Percentiles rank a stretch among this genome's conserved stretches.
phyloP scores from a whole-genome alignment of 257 asterid species.

The Solanum neorickii region DNA sequence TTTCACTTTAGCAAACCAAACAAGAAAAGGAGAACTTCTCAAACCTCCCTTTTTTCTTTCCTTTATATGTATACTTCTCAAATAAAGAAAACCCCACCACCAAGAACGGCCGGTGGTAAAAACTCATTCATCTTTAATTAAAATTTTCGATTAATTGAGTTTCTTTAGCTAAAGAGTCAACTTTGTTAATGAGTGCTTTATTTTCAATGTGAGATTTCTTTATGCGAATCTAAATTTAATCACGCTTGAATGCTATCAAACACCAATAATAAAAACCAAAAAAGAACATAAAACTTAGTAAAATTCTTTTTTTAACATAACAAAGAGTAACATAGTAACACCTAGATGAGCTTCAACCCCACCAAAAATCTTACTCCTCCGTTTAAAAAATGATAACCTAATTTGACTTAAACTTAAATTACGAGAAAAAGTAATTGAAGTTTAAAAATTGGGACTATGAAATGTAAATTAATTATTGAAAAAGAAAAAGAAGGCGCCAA shows the following conservation, averaged over 20 bases:
- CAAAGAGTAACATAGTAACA: neutral
- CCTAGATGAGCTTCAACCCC: neutral
- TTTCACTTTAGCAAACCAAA: neutral
- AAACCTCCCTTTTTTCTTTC: neutral
- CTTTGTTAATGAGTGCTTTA: too few relatives aligned
- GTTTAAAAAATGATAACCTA: too few relatives aligned
- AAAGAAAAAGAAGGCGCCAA: neutral
- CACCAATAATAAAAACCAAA: too few relatives aligned
- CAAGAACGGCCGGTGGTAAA: accelerated
- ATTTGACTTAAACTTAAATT: neutral
- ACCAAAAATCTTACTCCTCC: neutral
- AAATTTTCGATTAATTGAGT: too few relatives aligned
- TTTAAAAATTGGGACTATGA: neutral
- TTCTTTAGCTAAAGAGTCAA: accelerated
- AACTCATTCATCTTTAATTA: too few relatives aligned
- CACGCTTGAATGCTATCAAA: too few relatives aligned
- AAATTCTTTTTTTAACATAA: neutral
- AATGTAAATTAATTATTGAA: neutral
- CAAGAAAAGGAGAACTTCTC: neutral
- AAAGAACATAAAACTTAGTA: neutral
- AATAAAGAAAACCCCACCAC: neutral
- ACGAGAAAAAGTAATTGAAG: neutral
- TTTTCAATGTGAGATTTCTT: too few relatives aligned
- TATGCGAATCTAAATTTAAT: neutral
- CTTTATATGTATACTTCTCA: neutral